phyloP scores from a whole-genome alignment of 768 basidiomycete species.

The Amanita rubescens region DNA sequence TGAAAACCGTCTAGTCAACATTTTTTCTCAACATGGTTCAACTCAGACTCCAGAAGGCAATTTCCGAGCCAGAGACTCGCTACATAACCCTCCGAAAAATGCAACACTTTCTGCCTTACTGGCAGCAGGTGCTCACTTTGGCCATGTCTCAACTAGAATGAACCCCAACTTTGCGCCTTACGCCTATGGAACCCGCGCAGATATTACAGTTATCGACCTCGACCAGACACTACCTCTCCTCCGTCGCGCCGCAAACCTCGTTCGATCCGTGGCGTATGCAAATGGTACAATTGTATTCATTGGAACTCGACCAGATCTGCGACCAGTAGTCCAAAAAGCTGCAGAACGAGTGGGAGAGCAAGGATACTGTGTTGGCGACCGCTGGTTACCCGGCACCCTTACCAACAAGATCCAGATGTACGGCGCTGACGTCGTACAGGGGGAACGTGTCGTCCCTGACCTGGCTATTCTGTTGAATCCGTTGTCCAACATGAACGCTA shows the following conservation, averaged over 20 bases:
- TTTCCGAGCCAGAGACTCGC: slow-evolving; percentile 65
- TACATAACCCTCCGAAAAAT: slow-evolving; percentile 60
- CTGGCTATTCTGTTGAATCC: slow-evolving; percentile 91
- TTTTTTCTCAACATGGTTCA: slow-evolving; percentile 70
- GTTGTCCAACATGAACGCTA: slow-evolving; percentile 72
- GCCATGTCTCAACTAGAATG: slow-evolving; percentile 78
- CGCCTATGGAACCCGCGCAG: slow-evolving; percentile 86
- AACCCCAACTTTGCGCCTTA: slow-evolving; percentile 89
- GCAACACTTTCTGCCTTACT: slow-evolving; percentile 84
- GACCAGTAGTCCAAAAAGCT: slow-evolving; percentile 67
- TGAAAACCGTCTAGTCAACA: slow-evolving; percentile 39
- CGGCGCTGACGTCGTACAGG: slow-evolving; percentile 44
- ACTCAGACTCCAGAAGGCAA: slow-evolving; percentile 58
- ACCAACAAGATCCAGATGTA: slow-evolving; percentile 80
- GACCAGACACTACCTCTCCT: slow-evolving; percentile 90
- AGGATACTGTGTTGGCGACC: slow-evolving; percentile 78
- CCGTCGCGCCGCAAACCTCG: slow-evolving; percentile 83
- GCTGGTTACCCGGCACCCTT: slow-evolving; percentile 94
- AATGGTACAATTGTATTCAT: slow-evolving; percentile 88
- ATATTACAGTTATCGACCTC: slow-evolving; percentile 89
- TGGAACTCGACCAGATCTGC: slow-evolving; percentile 77
- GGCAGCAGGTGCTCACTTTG: slow-evolving; percentile 91
- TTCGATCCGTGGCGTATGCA: slow-evolving; percentile 70
- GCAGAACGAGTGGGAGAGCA: slow-evolving; percentile 72
- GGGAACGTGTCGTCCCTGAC: slow-evolving; percentile 67